A percentile compares a stretch with the other conserved stretches of the same genome.
These are phyloP conservation scores for Diddensiella santjacobensis DNA, from an alignment of 805 yeast genomes.

Conservation along the genomic window DNA sequence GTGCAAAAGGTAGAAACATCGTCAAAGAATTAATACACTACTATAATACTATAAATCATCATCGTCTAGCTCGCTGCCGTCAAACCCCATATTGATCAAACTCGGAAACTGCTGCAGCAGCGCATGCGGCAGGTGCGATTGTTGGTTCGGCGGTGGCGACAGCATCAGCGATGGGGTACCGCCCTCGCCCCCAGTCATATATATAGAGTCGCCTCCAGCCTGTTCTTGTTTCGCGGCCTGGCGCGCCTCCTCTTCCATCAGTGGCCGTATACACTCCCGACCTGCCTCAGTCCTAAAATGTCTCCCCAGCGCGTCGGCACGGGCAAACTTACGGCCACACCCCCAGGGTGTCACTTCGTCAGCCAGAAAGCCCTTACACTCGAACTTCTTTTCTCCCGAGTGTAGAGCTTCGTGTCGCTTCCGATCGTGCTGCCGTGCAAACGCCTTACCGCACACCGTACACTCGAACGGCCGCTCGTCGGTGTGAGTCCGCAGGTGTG, in stretches of 20 bases:
- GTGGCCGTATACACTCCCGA: constrained; percentile 60
- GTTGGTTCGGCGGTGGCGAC: constrained; percentile 19
- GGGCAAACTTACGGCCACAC: constrained; percentile 67
- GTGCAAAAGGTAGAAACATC: background rate
- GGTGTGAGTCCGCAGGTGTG: constrained; percentile 86
- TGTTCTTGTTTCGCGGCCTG: background rate
- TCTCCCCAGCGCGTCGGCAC: constrained; percentile 73
- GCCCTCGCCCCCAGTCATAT: constrained; percentile 8
- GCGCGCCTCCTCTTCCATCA: constrained; percentile 51
- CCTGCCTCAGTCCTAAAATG: constrained; percentile 78
- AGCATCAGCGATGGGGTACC: constrained; percentile 19
- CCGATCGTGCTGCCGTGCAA: constrained; percentile 74
- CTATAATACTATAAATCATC: constrained; percentile 1
- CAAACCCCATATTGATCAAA: constrained; percentile 13
- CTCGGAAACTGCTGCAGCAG: constrained; percentile 26
- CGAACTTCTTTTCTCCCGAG: constrained; percentile 65
- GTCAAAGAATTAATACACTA: background rate
- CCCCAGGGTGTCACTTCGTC: constrained; percentile 68
- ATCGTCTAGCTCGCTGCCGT: constrained; percentile 12
- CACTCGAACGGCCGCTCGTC: constrained; percentile 69
- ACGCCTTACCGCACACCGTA: constrained; percentile 57
- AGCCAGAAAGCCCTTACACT: constrained; percentile 57
- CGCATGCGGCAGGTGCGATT: constrained; percentile 19
- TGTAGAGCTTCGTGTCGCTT: constrained; percentile 75
- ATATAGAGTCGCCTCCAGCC: background rate